Percentiles rank a stretch among this genome's conserved stretches.
Conservation (phyloP, 768 basidiomycete species). For the Lentinula guzmanii region DNA sequence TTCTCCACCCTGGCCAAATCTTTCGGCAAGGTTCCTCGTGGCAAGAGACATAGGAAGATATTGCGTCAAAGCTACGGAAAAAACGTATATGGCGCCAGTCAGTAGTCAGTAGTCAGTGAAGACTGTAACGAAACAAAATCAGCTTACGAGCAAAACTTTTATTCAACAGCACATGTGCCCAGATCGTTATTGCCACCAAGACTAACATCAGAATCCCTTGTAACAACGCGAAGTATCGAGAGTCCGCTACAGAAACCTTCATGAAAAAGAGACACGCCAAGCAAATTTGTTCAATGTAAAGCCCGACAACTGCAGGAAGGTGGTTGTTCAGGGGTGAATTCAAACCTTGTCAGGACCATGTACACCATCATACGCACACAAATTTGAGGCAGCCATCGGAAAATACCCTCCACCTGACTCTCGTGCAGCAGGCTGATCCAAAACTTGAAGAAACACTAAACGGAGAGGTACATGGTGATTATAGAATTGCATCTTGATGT, state of each 20-base stretch:
- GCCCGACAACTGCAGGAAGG: constrained; percentile 45
- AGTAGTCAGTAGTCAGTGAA: not conserved
- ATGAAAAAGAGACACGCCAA: constrained; percentile 67
- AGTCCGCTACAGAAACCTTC: constrained; percentile 30
- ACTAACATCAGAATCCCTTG: constrained; percentile 55
- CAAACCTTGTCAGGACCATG: too few species aligned
- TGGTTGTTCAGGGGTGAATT: too few species aligned
- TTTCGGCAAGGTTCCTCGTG: constrained; percentile 44
- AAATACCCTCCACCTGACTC: constrained; percentile 44
- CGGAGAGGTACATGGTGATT: not conserved
- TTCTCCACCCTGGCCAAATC: constrained; percentile 27
- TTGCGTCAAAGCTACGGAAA: constrained; percentile 36
- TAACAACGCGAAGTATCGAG: constrained; percentile 23
- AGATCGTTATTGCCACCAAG: constrained; percentile 47
- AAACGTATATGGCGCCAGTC: too few species aligned
- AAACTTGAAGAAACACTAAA: constrained; percentile 43
- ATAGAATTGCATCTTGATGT: not conserved
- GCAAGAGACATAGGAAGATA: constrained; percentile 62
- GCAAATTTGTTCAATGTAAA: constrained; percentile 69
- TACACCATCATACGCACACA: constrained; percentile 29
- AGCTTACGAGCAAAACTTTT: constrained; percentile 34
- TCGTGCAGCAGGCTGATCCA: constrained; percentile 43
- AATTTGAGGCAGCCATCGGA: constrained; percentile 42
- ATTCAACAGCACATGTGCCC: constrained; percentile 30
- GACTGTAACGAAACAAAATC: not conserved